Conservation (phyloP, 495 filamentous ascomycete genomes). For the Parachaetomium inaequale region DNA sequence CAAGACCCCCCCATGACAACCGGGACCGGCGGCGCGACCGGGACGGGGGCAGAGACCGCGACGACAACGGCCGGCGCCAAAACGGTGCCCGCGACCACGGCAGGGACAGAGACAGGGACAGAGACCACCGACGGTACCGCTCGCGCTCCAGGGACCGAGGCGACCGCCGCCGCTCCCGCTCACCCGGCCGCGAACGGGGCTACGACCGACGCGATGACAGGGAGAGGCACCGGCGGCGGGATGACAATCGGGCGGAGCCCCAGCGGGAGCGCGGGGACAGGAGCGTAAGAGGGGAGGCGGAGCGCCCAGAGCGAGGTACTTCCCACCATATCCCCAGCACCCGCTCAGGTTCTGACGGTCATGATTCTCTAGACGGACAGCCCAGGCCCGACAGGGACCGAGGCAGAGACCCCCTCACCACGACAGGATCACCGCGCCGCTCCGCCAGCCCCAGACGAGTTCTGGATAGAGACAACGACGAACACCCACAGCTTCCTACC, state of each 20-base stretch:
- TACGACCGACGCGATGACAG: constrained; percentile 28
- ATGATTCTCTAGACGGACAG: constrained; percentile 18
- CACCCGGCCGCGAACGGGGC: constrained; percentile 39
- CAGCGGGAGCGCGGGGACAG: constrained; percentile 19
- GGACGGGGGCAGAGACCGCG: constrained; percentile 25
- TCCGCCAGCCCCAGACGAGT: constrained; percentile 16
- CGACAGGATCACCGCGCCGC: constrained; percentile 30
- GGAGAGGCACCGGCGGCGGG: constrained; percentile 23
- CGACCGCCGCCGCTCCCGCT: constrained; percentile 32
- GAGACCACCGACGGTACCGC: constrained; percentile 33
- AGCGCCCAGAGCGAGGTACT: constrained; percentile 35
- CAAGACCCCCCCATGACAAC: constrained; percentile 24
- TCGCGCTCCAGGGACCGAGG: constrained; percentile 41
- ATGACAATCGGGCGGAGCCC: constrained; percentile 14
- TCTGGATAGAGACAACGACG: constrained; percentile 5
- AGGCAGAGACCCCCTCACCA: background rate
- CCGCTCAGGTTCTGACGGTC: background rate
- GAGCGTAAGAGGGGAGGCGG: constrained; percentile 19
- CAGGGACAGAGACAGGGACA: constrained; percentile 35
- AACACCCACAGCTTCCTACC: constrained; percentile 27
- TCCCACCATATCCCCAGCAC: background rate
- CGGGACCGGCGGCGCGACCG: constrained; percentile 21
- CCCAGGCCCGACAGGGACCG: constrained; percentile 22
- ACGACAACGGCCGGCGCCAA: constrained; percentile 33
- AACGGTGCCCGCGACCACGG: constrained; percentile 30